Conservation (phyloP, 768 basidiomycete species). For the Tulasnella sp. region DNA sequence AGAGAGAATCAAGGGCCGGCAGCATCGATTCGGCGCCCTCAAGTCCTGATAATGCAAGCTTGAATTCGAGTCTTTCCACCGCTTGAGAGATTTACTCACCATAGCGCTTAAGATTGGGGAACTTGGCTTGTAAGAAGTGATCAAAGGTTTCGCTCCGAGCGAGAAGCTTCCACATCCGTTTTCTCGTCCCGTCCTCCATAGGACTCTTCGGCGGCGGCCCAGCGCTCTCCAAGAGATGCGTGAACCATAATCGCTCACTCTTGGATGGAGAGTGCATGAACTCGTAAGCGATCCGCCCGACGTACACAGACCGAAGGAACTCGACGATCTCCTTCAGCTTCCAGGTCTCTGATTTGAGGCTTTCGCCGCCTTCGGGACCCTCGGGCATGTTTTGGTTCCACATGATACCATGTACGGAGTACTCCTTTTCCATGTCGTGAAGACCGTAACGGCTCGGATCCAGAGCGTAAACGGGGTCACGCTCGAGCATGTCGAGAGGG, state of each 20-base stretch:
- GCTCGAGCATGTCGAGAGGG: slow-evolving; percentile 75
- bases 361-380: slow-evolving; percentile 24
- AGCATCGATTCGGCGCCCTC: slow-evolving; percentile 95
- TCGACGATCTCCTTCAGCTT: slow-evolving; percentile 55
- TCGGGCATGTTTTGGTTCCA: slow-evolving; percentile 47
- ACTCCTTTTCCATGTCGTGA: slow-evolving; percentile 37
- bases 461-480: slow-evolving; percentile 68
- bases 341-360: slow-evolving; percentile 33
- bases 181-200: slow-evolving; percentile 29
- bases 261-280: slow-evolving; percentile 83
- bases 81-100: neutral
- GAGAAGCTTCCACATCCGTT: slow-evolving; percentile 54
- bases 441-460: slow-evolving; percentile 70
- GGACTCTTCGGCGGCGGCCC: slow-evolving; percentile 16
- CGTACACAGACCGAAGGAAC: slow-evolving; percentile 64
- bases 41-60: slow-evolving; percentile 67
- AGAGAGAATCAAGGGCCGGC: slow-evolving; percentile 70
- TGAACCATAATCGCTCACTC: slow-evolving; percentile 82
- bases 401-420: slow-evolving; percentile 69
- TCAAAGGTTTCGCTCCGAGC: slow-evolving; percentile 73
- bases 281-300: slow-evolving; percentile 81
- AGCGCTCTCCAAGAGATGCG: slow-evolving; percentile 63
- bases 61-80: neutral
- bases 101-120: slow-evolving; percentile 49
- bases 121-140: slow-evolving; percentile 74